Conservation (phyloP, 371 early-diverging fungal genomes). For the Mortierella sp. region DNA sequence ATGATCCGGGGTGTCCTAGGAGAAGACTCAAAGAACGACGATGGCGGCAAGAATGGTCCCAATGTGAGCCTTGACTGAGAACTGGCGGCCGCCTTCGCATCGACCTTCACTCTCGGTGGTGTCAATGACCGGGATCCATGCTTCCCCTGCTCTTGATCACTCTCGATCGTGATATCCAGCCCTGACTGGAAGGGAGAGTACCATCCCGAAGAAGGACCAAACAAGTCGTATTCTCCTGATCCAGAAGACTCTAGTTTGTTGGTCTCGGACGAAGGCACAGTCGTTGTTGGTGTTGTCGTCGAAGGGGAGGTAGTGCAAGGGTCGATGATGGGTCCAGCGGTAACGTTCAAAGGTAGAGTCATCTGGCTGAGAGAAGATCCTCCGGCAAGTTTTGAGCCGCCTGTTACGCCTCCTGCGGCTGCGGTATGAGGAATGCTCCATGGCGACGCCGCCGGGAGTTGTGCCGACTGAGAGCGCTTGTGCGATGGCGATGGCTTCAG, state of each 20-base stretch:
- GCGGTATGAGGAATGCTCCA: slow-evolving; percentile 32
- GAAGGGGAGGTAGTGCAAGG: background rate
- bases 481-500: slow-evolving; percentile 39
- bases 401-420: background rate
- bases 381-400: background rate
- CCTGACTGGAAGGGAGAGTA: slow-evolving; percentile 57
- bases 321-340: background rate
- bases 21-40: slow-evolving; percentile 54
- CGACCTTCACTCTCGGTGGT: slow-evolving; percentile 27
- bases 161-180: slow-evolving; percentile 51
- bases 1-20: slow-evolving; percentile 49
- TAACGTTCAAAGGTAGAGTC: background rate
- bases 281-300: background rate
- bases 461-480: slow-evolving; percentile 52
- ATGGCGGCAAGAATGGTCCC: slow-evolving; percentile 23
- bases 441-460: slow-evolving; percentile 40
- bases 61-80: slow-evolving; percentile 15
- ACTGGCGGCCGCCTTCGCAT: background rate
- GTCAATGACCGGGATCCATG: slow-evolving; percentile 24
- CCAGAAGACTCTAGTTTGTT: background rate
- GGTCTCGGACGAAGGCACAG: background rate
- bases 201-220: slow-evolving; percentile 44
- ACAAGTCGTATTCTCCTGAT: slow-evolving; percentile 16
- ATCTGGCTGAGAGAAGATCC: slow-evolving; percentile 20
- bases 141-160: slow-evolving; percentile 38